Base-by-base conservation (phyloP, 345 rosid genomes). In the Eucalyptus curtisii region DNA sequence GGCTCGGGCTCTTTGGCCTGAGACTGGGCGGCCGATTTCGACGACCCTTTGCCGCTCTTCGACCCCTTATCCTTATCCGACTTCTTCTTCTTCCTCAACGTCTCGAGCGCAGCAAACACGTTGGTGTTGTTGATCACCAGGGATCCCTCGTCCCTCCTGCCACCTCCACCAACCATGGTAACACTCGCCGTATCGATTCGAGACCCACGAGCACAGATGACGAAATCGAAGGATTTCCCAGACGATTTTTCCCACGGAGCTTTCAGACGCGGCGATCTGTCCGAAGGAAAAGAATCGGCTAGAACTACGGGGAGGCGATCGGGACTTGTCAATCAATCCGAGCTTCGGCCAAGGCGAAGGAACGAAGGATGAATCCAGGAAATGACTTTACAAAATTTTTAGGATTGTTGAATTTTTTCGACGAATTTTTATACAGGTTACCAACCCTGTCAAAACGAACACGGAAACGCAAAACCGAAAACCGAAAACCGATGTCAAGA, bases 21-120 rank as follows among this genome's bases (percentile, higher is more conserved):
- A 13, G 86, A 14, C 61, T 87, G 47, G 52, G 55, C 61, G 1
- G 90, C 86, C 30, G 91, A 90, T 27, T 89, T 87, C 13, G 91
- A 90, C 45, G 88, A 87, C 16, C 91, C 84, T 13, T 76, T 76
- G 5, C 84, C 86, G 31, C 82, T 81, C 90, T 89, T 89, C 22
- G 91, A 86, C 59, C 86, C 86, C 71, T 90, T 90, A 45, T 88
- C 90, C 88, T 90, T 92, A 14, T 87, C 91, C 17, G 93, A 90
- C 87, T 90, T 90, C 93, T 92, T 92, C 89, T 92, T 92, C 92
- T 92, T 92, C 89, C 89, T 89, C 88, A 90, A 68, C 31, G 91
- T 88, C 86, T 86, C 93, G 49, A 92, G 93, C 47, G 93, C 93
- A 4, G 93, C 93, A 68, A 92, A 92, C 40, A 89, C 93, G 86